phyloP scores from a whole-genome alignment of 495 filamentous ascomycete genomes.

The Bathelium albidoporum region DNA sequence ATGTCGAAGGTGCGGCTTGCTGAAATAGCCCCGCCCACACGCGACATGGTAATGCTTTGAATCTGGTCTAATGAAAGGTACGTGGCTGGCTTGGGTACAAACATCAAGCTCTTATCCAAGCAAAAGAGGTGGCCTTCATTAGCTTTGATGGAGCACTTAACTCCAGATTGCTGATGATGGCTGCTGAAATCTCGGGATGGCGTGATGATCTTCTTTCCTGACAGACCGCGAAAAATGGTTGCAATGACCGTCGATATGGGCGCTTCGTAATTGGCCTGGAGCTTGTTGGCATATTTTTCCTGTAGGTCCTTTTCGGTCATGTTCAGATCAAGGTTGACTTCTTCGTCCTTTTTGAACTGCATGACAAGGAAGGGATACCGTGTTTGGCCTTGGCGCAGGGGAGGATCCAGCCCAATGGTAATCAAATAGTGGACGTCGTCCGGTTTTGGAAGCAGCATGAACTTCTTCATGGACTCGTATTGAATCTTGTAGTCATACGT shows the following conservation, averaged over 20 bases:
- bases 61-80: constrained; percentile 92
- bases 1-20: constrained; percentile 96
- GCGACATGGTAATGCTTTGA: constrained; percentile 82
- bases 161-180: constrained; percentile 86
- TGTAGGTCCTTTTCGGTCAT: constrained; percentile 78
- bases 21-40: constrained; percentile 86
- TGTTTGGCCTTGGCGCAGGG: constrained; percentile 93
- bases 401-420: constrained; percentile 89
- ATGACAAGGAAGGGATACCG: constrained; percentile 98
- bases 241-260: constrained; percentile 85
- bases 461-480: constrained; percentile 95
- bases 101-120: constrained; percentile 96
- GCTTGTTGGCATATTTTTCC: constrained; percentile 79
- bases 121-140: constrained; percentile 96
- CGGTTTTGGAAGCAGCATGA: constrained; percentile 94
- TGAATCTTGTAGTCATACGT: constrained; percentile 99
- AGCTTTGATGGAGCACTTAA: constrained; percentile 99
- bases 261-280: constrained; percentile 79
- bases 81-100: constrained; percentile 94
- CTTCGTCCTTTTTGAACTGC: constrained; percentile 97
- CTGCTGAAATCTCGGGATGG: constrained; percentile 90
- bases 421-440: constrained; percentile 94
- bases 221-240: constrained; percentile 85
- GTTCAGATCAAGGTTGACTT: constrained; percentile 92
- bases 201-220: constrained; percentile 84